Evolutionary conservation across 2,329 filamentous ascomycete genomes (phyloP).

Genomic region (Claviceps sp.): DNA sequence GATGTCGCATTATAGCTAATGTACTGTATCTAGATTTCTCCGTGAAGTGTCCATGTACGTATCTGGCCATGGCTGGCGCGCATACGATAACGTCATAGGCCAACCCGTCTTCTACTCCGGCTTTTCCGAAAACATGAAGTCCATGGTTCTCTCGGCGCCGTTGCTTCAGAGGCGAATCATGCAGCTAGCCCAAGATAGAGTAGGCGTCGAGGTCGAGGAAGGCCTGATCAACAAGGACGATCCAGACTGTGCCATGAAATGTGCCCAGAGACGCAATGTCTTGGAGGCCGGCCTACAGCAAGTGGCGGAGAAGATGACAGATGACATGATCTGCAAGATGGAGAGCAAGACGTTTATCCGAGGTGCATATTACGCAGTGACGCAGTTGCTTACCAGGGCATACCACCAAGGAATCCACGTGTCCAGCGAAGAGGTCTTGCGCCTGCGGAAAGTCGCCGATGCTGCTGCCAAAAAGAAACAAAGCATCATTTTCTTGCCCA

Average conservation of each 20-base stretch:
- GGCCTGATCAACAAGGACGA: slow-evolving; percentile 49
- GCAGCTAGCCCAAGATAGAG: slow-evolving; percentile 60
- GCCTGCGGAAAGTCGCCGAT: slow-evolving; percentile 69
- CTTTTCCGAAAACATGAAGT: slow-evolving; percentile 83
- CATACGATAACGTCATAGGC: slow-evolving; percentile 80
- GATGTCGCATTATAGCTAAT: not conserved
- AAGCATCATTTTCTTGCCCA: slow-evolving; percentile 90
- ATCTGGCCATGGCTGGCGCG: slow-evolving; percentile 86
- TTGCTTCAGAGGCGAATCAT: slow-evolving; percentile 62
- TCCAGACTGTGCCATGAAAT: slow-evolving; percentile 36
- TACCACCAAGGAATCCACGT: slow-evolving; percentile 98
- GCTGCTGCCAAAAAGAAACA: slow-evolving; percentile 77
- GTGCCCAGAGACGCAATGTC: slow-evolving; percentile 42
- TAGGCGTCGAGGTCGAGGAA: slow-evolving; percentile 64
- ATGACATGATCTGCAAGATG: slow-evolving; percentile 98
- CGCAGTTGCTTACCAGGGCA: slow-evolving; percentile 78
- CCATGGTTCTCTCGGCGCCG: slow-evolving; percentile 58
- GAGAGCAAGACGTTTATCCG: slow-evolving; percentile 89
- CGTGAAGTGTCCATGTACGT: slow-evolving; percentile 90
- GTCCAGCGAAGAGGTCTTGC: slow-evolving; percentile 81
- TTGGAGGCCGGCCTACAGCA: slow-evolving; percentile 64
- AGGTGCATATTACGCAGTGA: slow-evolving; percentile 77
- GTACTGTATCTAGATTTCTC: slow-evolving; percentile 50
- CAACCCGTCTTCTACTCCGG: slow-evolving; percentile 89
- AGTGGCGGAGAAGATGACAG: slow-evolving; percentile 74